Conservation (phyloP, 225 moss, liverwort and hornwort genomes). For the Polytrichum commune region DNA sequence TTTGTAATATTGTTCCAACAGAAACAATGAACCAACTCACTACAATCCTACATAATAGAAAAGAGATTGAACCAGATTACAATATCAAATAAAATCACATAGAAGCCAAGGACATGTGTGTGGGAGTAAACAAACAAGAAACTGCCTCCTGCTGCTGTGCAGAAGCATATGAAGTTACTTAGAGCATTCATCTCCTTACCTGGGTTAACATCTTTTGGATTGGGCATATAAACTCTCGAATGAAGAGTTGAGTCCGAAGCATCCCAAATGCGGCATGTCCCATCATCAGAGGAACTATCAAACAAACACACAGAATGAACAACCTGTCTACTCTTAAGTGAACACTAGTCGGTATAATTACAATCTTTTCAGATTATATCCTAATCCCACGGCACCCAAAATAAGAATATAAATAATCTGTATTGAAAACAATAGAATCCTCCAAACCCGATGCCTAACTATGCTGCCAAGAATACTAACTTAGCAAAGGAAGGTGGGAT, state of each 20-base stretch:
- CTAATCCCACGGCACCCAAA: not conserved
- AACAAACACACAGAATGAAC: not conserved
- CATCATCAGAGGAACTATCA: conserved; percentile 85
- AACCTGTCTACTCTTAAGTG: not conserved
- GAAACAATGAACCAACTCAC: too few species aligned
- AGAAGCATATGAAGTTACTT: too few species aligned
- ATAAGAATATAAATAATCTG: not conserved
- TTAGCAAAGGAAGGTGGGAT: conserved; percentile 7
- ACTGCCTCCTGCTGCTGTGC: too few species aligned
- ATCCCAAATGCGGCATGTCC: conserved; percentile 99
- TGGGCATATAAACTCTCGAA: conserved; percentile 94
- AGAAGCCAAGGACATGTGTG: too few species aligned
- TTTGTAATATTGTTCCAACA: too few species aligned
- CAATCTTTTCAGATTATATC: not conserved
- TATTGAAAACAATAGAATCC: not conserved
- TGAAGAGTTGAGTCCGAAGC: conserved; percentile 75
- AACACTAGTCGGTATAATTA: not conserved
- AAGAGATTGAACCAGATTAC: too few species aligned
- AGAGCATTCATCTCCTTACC: conserved; percentile 23
- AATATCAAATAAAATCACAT: too few species aligned
- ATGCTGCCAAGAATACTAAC: not conserved
- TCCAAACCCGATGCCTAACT: not conserved
- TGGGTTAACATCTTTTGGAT: conserved; percentile 77
- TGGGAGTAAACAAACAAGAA: too few species aligned
- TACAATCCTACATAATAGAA: too few species aligned